Evolutionary conservation across 23 red algal genomes (phyloP), one percentile per base, ranked within the genome.

Genomic region (Pyropia yezoensis): DNA sequence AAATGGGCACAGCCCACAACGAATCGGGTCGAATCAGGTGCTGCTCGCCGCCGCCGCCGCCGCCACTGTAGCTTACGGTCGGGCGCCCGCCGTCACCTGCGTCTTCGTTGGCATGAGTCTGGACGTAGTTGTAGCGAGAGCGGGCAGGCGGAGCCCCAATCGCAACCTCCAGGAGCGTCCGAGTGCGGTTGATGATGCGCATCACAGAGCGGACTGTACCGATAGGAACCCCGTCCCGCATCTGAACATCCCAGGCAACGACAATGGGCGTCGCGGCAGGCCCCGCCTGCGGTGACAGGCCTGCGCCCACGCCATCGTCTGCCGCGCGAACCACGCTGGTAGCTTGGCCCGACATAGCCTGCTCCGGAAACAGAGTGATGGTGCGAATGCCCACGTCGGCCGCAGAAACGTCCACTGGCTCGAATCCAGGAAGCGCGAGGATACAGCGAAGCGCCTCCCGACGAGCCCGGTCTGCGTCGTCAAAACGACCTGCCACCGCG

Each of bases 211-310:
- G 54, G 49, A 94, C 67, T 71, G 78, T 84, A 22, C 89, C 80
- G 45, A 68, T 73, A 16, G 79, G 89, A 78, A 83, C 78, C 16
- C 89, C 89, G 62, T 84, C 67, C 62, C 76, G 71, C 78, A 94
- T 80, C 23, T 70, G 57, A 1, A 94, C 89, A 8, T 82, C 66
- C 78, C 78, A 94, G 17, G 77, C 67, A 18, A 89, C 66, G 3
- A 63, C 65, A 27, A 74, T 47, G 12, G 39, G 39, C 4, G 11
- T 13, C 4, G 39, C 3, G 12, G 39, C 39, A 47, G 39, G 39
- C 9, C 39, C 39, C 39, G 62, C 17, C 47, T 29, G 58, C 29
- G 26, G 24, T 52, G 62, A 69, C 57, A 45, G 1, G 47, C 55
- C 19, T 19, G 55, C 13, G 19, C 17, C 15, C 18, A 8, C 6